These are phyloP conservation scores for Guadua angustifolia DNA, from an alignment of 176 grass and related monocot species.

Conservation along the genomic window DNA sequence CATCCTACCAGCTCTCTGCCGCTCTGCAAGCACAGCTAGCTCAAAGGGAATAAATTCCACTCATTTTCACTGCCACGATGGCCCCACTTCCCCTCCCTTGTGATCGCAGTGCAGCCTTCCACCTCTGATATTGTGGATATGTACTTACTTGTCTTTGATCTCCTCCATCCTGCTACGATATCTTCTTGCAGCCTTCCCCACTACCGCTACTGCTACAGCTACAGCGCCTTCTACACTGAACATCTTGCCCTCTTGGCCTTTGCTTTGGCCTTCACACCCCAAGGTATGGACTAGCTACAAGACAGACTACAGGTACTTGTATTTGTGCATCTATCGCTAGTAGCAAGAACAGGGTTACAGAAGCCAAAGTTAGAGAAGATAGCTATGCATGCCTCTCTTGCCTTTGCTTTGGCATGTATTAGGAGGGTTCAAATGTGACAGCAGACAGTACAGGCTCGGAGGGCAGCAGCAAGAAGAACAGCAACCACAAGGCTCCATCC, in stretches of 20 bases:
- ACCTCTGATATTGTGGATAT: constrained; percentile 45
- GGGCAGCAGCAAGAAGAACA: constrained; percentile 62
- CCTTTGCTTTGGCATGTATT: background rate
- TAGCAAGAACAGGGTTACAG: background rate
- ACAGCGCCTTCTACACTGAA: constrained; percentile 70
- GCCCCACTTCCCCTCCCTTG: constrained; percentile 44
- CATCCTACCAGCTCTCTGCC: constrained; percentile 48
- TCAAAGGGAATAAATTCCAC: constrained; percentile 51
- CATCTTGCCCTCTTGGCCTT: constrained; percentile 91
- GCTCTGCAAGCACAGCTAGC: constrained; percentile 34
- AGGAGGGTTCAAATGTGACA: constrained; percentile 54
- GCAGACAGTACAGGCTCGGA: constrained; percentile 51
- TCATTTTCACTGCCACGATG: constrained; percentile 45
- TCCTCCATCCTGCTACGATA: constrained; percentile 50
- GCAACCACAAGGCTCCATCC: constrained; percentile 43
- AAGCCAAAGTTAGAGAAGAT: background rate
- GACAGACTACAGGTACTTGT: background rate
- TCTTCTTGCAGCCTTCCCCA: constrained; percentile 74
- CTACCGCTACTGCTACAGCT: constrained; percentile 31
- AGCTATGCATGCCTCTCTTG: background rate
- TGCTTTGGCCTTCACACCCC: constrained; percentile 67
- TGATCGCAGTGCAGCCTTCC: constrained; percentile 61
- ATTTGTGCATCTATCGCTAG: background rate
- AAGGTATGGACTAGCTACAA: constrained; percentile 57
- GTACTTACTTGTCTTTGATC: constrained; percentile 60